A percentile compares a stretch with the other conserved stretches of the same genome.
phyloP scores from a whole-genome alignment of 768 basidiomycete species.

The Cystobasidium ongulense region DNA sequence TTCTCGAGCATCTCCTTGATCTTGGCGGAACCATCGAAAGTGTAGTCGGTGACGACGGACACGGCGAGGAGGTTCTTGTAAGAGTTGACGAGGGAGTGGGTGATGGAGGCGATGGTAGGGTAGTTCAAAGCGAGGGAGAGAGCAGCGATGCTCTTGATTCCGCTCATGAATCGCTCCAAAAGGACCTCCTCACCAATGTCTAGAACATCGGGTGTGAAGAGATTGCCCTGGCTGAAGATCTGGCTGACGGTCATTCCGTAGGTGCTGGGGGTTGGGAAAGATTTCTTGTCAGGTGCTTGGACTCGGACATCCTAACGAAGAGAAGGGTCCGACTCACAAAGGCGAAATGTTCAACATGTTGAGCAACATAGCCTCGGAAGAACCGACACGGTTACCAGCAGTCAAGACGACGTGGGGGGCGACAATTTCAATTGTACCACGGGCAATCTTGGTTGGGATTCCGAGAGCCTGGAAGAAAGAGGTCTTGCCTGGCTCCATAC shows the following conservation, averaged over 20 bases:
- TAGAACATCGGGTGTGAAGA: constrained; percentile 79
- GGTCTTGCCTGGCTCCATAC: constrained; percentile 99
- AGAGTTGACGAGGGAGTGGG: constrained; percentile 92
- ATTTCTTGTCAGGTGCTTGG: neutral
- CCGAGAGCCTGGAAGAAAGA: constrained; percentile 99
- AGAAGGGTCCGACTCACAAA: constrained; percentile 24
- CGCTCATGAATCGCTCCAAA: constrained; percentile 79
- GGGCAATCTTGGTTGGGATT: constrained; percentile 99
- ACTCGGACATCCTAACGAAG: neutral
- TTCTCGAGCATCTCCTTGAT: constrained; percentile 96
- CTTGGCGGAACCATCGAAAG: constrained; percentile 88
- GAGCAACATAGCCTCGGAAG: constrained; percentile 92
- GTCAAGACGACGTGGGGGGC: constrained; percentile 89
- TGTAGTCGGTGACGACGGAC: constrained; percentile 82
- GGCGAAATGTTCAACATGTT: constrained; percentile 98
- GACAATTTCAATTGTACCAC: constrained; percentile 99
- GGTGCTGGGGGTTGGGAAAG: constrained; percentile 54
- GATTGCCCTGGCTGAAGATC: constrained; percentile 88
- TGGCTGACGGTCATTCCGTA: constrained; percentile 98
- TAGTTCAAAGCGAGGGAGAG: constrained; percentile 93
- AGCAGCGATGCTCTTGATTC: constrained; percentile 89
- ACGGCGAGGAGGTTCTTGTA: constrained; percentile 97
- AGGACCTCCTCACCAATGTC: constrained; percentile 89
- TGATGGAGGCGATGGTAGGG: constrained; percentile 88
- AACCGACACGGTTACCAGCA: constrained; percentile 84